These are phyloP conservation scores for Gremmenia infestans DNA, from an alignment of 2,329 filamentous ascomycete species.

Conservation along the genomic window DNA sequence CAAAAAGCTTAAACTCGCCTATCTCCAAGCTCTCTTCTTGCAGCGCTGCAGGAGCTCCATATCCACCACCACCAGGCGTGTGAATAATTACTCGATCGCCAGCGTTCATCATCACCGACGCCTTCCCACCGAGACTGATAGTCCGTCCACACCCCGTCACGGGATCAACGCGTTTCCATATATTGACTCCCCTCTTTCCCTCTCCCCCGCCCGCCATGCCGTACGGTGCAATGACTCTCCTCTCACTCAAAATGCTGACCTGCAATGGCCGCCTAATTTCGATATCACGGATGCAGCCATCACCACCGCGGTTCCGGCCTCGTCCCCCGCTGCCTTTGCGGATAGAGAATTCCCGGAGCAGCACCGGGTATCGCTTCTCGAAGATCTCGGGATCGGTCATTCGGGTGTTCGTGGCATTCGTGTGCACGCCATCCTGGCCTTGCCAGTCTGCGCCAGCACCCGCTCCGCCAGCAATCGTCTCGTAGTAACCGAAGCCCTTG, in stretches of 20 bases:
- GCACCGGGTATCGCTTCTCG: conserved; percentile 24
- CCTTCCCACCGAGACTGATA: conserved; percentile 22
- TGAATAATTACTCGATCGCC: conserved; percentile 21
- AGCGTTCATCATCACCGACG: conserved; percentile 14
- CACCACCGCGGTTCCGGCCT: conserved; percentile 16
- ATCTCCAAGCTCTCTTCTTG: background rate
- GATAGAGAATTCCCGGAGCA: conserved; percentile 21
- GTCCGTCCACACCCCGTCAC: conserved; percentile 34
- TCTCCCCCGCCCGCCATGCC: conserved; percentile 77
- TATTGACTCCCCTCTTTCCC: conserved; percentile 70
- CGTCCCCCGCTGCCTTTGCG: conserved; percentile 18
- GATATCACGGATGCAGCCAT: conserved; percentile 22
- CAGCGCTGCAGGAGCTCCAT: background rate
- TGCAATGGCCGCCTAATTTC: conserved; percentile 49
- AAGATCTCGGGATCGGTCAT: conserved; percentile 24
- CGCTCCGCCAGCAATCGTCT: conserved; percentile 25
- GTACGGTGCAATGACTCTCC: conserved; percentile 72
- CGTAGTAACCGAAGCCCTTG: conserved; percentile 67
- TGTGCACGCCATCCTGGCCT: conserved; percentile 20
- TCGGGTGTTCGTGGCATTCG: conserved; percentile 23
- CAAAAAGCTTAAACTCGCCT: background rate
- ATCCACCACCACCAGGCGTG: conserved; percentile 20
- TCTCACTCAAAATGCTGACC: conserved; percentile 46
- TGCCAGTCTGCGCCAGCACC: conserved; percentile 21
- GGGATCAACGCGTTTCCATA: conserved; percentile 58